Evolutionary conservation across 257 asterid genomes (phyloP).

Genomic region (Nicotiana tomentosiformis): DNA sequence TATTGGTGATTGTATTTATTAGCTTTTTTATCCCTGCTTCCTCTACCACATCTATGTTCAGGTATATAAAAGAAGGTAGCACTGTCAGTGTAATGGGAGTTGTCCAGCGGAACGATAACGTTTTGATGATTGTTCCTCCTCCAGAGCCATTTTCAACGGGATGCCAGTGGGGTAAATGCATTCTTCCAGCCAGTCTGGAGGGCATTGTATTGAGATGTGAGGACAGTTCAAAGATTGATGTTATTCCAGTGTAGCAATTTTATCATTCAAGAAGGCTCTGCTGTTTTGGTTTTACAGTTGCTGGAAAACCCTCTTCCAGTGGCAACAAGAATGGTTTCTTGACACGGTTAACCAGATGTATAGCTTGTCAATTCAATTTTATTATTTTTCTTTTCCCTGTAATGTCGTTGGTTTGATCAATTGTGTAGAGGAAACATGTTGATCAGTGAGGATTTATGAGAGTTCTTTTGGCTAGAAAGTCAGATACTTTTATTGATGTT

Average conservation of each 20-base stretch:
- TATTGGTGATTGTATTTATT: background rate
- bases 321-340: background rate
- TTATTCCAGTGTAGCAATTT: constrained; percentile 50
- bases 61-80: constrained; percentile 87
- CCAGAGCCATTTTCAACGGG: constrained; percentile 58
- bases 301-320: background rate
- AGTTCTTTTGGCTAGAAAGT: background rate
- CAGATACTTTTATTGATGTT: background rate
- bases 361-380: background rate
- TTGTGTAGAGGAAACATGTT: background rate
- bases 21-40: background rate
- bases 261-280: background rate
- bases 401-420: background rate
- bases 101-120: constrained; percentile 70
- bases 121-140: constrained; percentile 80
- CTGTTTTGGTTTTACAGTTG: background rate
- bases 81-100: constrained; percentile 84
- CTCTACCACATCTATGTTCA: constrained; percentile 10
- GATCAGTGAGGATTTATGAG: background rate
- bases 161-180: constrained; percentile 71
- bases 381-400: background rate
- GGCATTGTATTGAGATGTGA: constrained; percentile 60
- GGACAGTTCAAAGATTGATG: constrained; percentile 28
- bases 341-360: background rate
- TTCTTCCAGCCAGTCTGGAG: constrained; percentile 66